Base-by-base conservation (phyloP, 2,329 filamentous ascomycete species). In the Plectosphaerella cucumerina region DNA sequence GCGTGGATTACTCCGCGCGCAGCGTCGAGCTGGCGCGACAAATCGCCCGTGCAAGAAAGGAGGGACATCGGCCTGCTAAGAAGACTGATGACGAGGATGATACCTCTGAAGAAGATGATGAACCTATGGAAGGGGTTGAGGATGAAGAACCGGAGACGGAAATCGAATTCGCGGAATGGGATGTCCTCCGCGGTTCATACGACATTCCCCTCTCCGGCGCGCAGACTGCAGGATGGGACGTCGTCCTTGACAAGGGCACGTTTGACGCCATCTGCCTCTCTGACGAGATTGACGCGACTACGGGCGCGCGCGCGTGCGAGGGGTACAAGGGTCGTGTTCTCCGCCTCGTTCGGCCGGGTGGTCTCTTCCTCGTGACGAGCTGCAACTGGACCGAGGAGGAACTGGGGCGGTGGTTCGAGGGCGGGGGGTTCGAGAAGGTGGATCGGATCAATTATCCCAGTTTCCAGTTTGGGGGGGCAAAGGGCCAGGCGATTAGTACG, bases 341-440 rank as follows among this genome's bases (percentile, higher is more conserved):
- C 54, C 71, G 69, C 23, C 75, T 97, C 56, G 78, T 97, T 48
- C 84, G 82, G 59, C 72, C 70, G 1, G 86, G 85, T 2, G 90
- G 90, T 0, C 75, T 90, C 21, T 81, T 97, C 60, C 70, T 97
- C 53, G 82, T 99, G 49, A 97, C 94, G 50, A 97, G 91, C 69
- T 99, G 94, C 68, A 99, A 99, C 71, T 99, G 94, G 94, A 97
- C 93, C 1, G 91, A 94, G 72, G 81, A 84, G 39, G 94, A 99
- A 74, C 70, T 99, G 61, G 75, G 79, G 53, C 71, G 70, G 15
- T 97, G 93, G 91, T 94, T 97, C 65, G 83, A 79, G 47, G 73
- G 68, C 60, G 64, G 5, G 55, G 67, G 50, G 4, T 23, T 54
- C 37, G 51, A 50, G 3, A 45, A 56, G 37, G 58, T 52, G 2